Base-by-base conservation (phyloP, 1,139 yeast species). In the Candida tunisiensis region DNA sequence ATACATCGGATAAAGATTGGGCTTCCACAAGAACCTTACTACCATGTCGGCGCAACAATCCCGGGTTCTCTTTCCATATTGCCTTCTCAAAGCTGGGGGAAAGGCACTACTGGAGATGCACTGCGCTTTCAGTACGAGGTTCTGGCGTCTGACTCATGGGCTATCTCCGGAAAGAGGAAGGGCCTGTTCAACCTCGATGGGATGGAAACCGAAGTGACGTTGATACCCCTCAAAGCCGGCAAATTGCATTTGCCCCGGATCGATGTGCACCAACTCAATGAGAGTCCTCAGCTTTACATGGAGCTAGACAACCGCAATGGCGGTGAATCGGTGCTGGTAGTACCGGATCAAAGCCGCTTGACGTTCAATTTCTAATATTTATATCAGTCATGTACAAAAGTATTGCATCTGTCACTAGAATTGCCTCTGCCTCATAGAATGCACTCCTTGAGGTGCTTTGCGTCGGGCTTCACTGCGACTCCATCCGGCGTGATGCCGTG, bases 181-280 rank as follows among this genome's bases (percentile, higher is more conserved):
- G 66, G 68, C 18, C 49, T 57, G n/a, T 66, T 53, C 27, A 20
- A 26, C 2, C 28, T 69, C 2, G 40, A 37, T 2, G 30, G 32
- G 15, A 34, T 35, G 8, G 41, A 38, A 4, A 47, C 65, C 18
- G 51, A 60, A 9, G 35, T 83, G 8, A 53, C 64, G 3, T 48
- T 85, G 35, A 62, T 82, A 8, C 95, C 96, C 0, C 48, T 82
- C 31, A 71, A 65, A 34, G 69, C 75, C 14, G 96, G 96, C 0
- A 73, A 74, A 35, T 46, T 83, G 8, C 50, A 59, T 4, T 54
- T 79, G 21, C 96, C 96, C 0, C 62, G 56, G 32, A 56, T 80
- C 9, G 60, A 57, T n/a, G n/a, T n/a, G n/a, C n/a, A n/a, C n/a
- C n/a, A n/a, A n/a, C n/a, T n/a, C n/a, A n/a, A n/a, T n/a, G n/a